phyloP scores from a whole-genome alignment of 139 green algal genomes.

The Chlamydomonas sphaeroides region DNA sequence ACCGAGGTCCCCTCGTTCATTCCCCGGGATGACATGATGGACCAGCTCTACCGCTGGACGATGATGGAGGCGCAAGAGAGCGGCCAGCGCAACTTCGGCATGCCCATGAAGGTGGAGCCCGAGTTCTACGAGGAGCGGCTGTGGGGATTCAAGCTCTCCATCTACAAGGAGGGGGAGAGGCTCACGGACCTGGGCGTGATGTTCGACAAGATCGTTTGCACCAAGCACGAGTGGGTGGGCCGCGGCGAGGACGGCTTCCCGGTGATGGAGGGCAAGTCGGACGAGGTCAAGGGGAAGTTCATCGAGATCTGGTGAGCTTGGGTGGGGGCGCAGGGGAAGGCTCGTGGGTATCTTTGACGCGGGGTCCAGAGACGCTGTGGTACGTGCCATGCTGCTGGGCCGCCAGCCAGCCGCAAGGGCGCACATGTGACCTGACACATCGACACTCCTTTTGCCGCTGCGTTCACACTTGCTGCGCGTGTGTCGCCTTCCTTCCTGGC shows the following conservation, averaged over 20 bases:
- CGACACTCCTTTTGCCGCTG: no score
- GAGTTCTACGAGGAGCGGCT: slow-evolving; percentile 50
- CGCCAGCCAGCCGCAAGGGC: no score
- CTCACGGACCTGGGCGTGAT: slow-evolving; percentile 70
- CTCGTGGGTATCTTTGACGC: no score
- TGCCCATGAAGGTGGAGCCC: slow-evolving; percentile 70
- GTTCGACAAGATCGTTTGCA: slow-evolving; percentile 73
- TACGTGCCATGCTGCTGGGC: no score
- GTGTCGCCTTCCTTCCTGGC: no score
- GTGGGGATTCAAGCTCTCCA: slow-evolving; percentile 76
- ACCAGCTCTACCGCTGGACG: slow-evolving; percentile 83
- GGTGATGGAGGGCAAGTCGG: slow-evolving; percentile 71
- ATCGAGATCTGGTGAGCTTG: slow-evolving; percentile 79
- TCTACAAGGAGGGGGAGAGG: slow-evolving; percentile 77
- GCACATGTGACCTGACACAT: no score
- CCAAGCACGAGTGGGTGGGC: slow-evolving; percentile 84
- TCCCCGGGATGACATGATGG: slow-evolving; percentile 80
- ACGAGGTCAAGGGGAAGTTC: slow-evolving; percentile 78
- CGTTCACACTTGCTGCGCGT: no score
- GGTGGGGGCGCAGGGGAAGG: neutral
- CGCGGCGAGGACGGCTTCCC: slow-evolving; percentile 82
- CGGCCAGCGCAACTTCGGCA: slow-evolving; percentile 76
- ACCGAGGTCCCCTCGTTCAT: slow-evolving; percentile 90
- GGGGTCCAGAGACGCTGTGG: neutral
- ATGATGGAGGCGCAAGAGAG: slow-evolving; percentile 74